Evolutionary conservation across 2,329 filamentous ascomycete genomes (phyloP).

Genomic region (Trichoderma atrobrunneum): DNA sequence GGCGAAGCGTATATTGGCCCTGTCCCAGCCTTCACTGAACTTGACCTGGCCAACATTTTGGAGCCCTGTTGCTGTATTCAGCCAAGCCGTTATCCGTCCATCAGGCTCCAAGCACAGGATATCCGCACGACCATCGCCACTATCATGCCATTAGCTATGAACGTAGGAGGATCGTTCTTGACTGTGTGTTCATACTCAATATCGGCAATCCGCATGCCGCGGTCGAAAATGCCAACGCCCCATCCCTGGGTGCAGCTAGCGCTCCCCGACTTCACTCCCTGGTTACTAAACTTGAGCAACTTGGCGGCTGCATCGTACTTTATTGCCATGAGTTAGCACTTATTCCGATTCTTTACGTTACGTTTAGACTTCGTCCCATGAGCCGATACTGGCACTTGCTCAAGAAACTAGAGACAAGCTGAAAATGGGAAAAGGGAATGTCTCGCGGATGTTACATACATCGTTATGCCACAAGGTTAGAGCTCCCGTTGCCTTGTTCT

Average conservation of each 20-base stretch:
- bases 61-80: neutral
- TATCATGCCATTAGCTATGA: neutral
- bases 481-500: neutral
- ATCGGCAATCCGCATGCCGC: neutral
- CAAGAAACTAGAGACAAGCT: too few relatives aligned
- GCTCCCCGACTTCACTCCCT: neutral
- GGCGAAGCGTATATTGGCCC: neutral
- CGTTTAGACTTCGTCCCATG: too few relatives aligned
- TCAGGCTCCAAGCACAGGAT: neutral
- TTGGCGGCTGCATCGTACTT: neutral
- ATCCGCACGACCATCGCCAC: neutral
- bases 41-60: neutral
- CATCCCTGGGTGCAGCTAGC: neutral
- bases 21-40: neutral
- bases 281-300: neutral
- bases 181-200: neutral
- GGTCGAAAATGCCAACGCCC: neutral
- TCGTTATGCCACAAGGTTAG: neutral
- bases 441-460: neutral
- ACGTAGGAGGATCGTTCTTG: neutral
- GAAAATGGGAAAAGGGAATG: too few relatives aligned
- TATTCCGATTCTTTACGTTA: constrained; percentile 6
- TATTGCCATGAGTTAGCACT: neutral
- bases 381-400: too few relatives aligned
- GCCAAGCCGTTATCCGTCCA: neutral